phyloP scores from a whole-genome alignment of 352 stramenopile species.

The Pythium insidiosum region DNA sequence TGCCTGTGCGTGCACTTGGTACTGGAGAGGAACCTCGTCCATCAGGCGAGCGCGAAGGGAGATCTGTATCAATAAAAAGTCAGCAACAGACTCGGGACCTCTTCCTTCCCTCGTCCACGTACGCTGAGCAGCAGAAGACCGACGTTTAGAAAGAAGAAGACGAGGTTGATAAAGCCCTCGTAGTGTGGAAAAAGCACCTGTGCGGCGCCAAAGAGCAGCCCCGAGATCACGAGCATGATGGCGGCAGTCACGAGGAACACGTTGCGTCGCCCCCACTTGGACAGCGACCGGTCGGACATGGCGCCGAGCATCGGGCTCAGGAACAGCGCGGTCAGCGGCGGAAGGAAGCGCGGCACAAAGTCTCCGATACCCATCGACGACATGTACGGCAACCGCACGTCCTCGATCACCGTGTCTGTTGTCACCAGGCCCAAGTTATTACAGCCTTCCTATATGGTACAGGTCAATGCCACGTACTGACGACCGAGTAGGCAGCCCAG shows the following conservation, averaged over 20 bases:
- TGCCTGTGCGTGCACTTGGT: conserved; percentile 69
- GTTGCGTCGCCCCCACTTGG: conserved; percentile 62
- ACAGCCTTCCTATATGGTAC: no score
- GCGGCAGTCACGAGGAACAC: conserved; percentile 48
- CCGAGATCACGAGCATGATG: conserved; percentile 35
- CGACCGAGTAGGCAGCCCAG: conserved; percentile 59
- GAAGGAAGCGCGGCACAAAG: conserved; percentile 52
- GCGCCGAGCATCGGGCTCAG: conserved; percentile 62
- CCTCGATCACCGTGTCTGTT: conserved; percentile 62
- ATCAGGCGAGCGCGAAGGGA: conserved; percentile 60
- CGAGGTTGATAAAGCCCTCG: conserved; percentile 27
- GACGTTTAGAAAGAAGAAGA: conserved; percentile 58
- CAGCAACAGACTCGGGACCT: no score
- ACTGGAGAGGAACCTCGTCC: conserved; percentile 69
- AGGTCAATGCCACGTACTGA: conserved; percentile 32
- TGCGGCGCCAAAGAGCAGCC: conserved; percentile 53
- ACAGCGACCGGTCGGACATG: conserved; percentile 62
- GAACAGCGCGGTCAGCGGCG: conserved; percentile 52
- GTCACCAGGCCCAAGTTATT: no score
- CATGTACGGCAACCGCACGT: conserved; percentile 64
- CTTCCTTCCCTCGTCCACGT: conserved; percentile 3
- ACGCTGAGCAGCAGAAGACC: conserved; percentile 57
- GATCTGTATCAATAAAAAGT: conserved; percentile 26
- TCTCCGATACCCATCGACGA: conserved; percentile 55
- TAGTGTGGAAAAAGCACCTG: conserved; percentile 49